A percentile compares a stretch with the other conserved stretches of the same genome.
Evolutionary conservation across 495 filamentous ascomycete species (phyloP).

Genomic region (Tuber aestivum): DNA sequence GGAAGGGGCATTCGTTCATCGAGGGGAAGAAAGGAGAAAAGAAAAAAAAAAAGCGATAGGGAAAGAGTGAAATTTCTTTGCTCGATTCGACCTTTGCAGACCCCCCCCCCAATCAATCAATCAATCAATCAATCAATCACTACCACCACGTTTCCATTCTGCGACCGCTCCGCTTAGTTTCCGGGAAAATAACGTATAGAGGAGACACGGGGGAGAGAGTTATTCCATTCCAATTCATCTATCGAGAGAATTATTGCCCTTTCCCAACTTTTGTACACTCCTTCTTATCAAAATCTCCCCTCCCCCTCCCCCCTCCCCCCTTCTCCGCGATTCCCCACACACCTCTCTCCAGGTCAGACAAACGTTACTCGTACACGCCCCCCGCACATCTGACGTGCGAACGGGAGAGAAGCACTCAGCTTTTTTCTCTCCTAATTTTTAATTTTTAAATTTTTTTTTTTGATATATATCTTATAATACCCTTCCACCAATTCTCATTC

Average conservation of each 20-base stretch:
- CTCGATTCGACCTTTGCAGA: not conserved
- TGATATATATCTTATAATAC: not conserved
- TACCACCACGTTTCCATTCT: not conserved
- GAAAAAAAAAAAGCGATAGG: not conserved
- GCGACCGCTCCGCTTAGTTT: not conserved
- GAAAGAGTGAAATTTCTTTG: not conserved
- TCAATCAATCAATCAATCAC: not conserved
- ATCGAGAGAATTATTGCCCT: slow-evolving; percentile 7
- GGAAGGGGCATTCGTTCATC: not conserved
- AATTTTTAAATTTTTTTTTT: too few relatives aligned
- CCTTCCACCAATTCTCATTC: not conserved
- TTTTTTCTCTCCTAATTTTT: not conserved
- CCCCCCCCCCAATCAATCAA: not conserved
- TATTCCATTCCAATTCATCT: not conserved
- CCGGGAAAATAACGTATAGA: slow-evolving; percentile 2
- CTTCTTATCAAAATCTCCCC: not conserved
- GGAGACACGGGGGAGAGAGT: not conserved
- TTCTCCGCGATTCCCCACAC: not conserved
- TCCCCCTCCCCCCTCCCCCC: not conserved
- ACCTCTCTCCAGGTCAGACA: not conserved
- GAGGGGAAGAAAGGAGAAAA: not conserved
- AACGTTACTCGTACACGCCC: not conserved
- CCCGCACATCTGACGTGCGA: not conserved
- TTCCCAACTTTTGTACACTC: not conserved
- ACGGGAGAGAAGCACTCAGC: not conserved